Base-by-base conservation (phyloP, 495 filamentous ascomycete species). In the Lophiotrema nucula region DNA sequence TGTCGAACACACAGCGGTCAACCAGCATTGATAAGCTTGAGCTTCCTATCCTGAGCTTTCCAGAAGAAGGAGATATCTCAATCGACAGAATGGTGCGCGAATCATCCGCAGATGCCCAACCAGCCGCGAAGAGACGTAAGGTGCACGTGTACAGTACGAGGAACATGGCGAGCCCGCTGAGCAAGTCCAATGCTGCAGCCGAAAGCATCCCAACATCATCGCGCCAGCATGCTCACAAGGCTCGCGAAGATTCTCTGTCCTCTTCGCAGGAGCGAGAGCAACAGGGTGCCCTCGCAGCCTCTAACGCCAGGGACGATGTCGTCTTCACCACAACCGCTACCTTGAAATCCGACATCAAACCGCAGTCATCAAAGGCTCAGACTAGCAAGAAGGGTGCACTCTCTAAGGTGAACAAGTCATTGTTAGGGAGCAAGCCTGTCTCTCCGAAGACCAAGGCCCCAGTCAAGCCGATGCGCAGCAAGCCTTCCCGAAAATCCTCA, bases 21-120 rank as follows among this genome's bases (percentile, higher is more conserved):
- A 24, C 56, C 2, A 62, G 70, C 43, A 26, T 71, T 4, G 60
- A 54, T 25, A 70, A 69, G 4, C 26, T 58, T 18, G 60, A 63
- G 6, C 51, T 58, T 1, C 53, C 60, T 27, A 25, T 23, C 12
- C 35, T 64, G 5, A 44, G 50, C 39, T 55, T 59, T 43, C 12
- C 44, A n/a, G n/a, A n/a, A n/a, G n/a, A n/a, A n/a, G n/a, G n/a
- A n/a, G n/a, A n/a, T n/a, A n/a, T n/a, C n/a, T n/a, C n/a, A n/a
- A n/a, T n/a, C n/a, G n/a, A n/a, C n/a, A n/a, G n/a, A n/a, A n/a
- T n/a, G n/a, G n/a, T n/a, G n/a, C n/a, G n/a, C n/a, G n/a, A n/a
- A n/a, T n/a, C n/a, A n/a, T 48, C 51, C 11, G 52, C 55, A 8
- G 50, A 53, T 27, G n/a, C 44, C 8, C 43, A 44, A 35, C 58